Percentiles rank a stretch among this genome's conserved stretches.
Evolutionary conservation across 2,329 filamentous ascomycete genomes (phyloP).

Genomic region (Cladobotryum mycophilum): DNA sequence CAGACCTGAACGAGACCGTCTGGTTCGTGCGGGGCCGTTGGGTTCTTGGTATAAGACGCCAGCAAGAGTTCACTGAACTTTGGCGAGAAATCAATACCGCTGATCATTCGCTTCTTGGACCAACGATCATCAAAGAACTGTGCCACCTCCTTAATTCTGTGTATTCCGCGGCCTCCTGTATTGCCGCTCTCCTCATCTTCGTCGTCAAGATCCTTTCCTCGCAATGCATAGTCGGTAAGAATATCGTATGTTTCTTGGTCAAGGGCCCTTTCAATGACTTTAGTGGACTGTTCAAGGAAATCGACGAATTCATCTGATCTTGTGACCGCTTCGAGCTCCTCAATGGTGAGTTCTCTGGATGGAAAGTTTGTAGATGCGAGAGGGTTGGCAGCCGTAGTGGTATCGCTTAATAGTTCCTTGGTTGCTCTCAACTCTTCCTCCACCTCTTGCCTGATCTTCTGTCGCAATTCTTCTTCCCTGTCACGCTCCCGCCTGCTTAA

Average conservation of each 20-base stretch:
- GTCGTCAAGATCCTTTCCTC: constrained; percentile 68
- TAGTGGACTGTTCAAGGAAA: constrained; percentile 91
- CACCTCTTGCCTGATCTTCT: constrained; percentile 79
- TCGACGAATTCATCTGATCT: constrained; percentile 90
- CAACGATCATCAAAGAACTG: constrained; percentile 94
- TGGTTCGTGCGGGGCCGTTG: constrained; percentile 86
- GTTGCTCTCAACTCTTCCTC: constrained; percentile 82
- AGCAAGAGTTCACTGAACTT: constrained; percentile 92
- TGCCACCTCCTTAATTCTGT: constrained; percentile 76
- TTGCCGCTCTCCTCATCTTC: constrained; percentile 74
- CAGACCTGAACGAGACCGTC: constrained; percentile 93
- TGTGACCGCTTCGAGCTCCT: constrained; percentile 86
- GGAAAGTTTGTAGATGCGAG: constrained; percentile 56
- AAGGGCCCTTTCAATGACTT: constrained; percentile 91
- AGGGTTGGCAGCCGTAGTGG: constrained; percentile 19
- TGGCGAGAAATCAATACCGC: constrained; percentile 88
- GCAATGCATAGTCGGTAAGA: constrained; percentile 85
- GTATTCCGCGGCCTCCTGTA: constrained; percentile 61
- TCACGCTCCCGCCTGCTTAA: constrained; percentile 73
- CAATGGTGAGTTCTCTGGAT: constrained; percentile 68
- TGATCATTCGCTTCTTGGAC: constrained; percentile 97
- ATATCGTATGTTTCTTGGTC: constrained; percentile 92
- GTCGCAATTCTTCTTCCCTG: constrained; percentile 80
- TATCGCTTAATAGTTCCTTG: constrained; percentile 52
- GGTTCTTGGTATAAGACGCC: constrained; percentile 95